A percentile compares a stretch with the other conserved stretches of the same genome.
Conservation (phyloP, 257 asterid species). For the Fraxinus americana region DNA sequence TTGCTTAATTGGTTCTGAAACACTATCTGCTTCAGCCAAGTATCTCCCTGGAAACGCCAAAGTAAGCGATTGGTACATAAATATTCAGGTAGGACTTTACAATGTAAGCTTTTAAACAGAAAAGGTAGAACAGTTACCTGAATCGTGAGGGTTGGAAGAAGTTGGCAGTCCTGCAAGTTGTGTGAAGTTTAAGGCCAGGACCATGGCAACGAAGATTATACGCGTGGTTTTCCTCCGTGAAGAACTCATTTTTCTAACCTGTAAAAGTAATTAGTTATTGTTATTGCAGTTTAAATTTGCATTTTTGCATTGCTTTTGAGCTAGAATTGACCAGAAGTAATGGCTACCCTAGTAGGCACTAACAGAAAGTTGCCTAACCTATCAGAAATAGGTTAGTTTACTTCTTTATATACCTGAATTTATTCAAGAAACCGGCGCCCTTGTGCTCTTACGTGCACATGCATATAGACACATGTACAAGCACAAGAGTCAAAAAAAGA, state of each 20-base stretch:
- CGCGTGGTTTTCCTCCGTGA: constrained; percentile 11
- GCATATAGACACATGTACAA: background rate
- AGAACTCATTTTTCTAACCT: constrained; percentile 34
- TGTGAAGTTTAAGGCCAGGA: constrained; percentile 33
- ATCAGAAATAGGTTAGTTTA: background rate
- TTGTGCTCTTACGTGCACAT: too few species aligned
- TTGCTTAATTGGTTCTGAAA: constrained; percentile 10
- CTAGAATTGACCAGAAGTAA: background rate
- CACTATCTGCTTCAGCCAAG: constrained; percentile 33
- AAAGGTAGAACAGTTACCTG: constrained; percentile 33
- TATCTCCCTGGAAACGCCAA: constrained; percentile 40
- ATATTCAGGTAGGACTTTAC: background rate
- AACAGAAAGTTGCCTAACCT: background rate
- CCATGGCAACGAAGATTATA: constrained; percentile 19
- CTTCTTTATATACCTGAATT: too few species aligned
- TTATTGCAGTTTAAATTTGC: background rate
- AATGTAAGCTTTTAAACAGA: background rate
- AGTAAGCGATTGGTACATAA: too few species aligned
- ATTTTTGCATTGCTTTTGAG: background rate
- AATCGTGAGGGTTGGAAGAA: constrained; percentile 11
- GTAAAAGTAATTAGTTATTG: constrained; percentile 12
- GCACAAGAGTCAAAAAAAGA: background rate
- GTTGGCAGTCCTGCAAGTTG: constrained; percentile 32
- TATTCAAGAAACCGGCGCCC: background rate
- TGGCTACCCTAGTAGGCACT: too few species aligned